Conservation (phyloP, 495 filamentous ascomycete genomes). For the Xylaria castorea region DNA sequence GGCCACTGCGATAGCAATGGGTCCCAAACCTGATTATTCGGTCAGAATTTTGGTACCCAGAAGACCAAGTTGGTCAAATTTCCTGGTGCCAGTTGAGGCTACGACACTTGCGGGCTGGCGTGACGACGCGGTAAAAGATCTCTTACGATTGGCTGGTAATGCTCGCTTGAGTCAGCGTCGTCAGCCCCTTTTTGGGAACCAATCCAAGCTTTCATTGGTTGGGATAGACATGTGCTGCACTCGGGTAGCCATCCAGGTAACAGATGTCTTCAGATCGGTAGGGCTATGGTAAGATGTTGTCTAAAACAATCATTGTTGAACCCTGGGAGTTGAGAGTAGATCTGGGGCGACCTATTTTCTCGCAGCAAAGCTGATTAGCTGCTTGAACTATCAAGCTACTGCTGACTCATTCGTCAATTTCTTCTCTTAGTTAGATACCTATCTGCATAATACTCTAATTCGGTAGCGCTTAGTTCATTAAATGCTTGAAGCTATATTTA, state of each 20-base stretch:
- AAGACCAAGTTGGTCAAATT: background rate
- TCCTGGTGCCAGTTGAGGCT: background rate
- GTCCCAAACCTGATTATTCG: background rate
- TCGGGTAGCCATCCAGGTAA: background rate
- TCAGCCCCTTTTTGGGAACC: constrained; percentile 10
- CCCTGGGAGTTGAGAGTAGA: background rate
- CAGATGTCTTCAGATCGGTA: background rate
- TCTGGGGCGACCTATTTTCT: background rate
- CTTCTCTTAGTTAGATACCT: background rate
- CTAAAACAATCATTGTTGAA: background rate
- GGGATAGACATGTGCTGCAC: background rate
- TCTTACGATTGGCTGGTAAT: constrained; percentile 2
- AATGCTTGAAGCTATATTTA: background rate
- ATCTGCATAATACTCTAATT: background rate
- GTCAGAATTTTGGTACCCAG: background rate
- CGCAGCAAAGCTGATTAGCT: background rate
- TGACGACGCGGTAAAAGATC: constrained; percentile 1
- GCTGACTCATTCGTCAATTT: background rate
- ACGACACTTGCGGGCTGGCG: background rate
- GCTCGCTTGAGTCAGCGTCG: background rate
- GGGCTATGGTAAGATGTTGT: background rate
- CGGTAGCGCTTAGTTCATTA: background rate
- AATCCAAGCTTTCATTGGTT: background rate
- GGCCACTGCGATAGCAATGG: background rate
- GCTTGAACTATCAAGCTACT: background rate